Base-by-base conservation (phyloP, 441 rosid species). In the Brassica balearica region DNA sequence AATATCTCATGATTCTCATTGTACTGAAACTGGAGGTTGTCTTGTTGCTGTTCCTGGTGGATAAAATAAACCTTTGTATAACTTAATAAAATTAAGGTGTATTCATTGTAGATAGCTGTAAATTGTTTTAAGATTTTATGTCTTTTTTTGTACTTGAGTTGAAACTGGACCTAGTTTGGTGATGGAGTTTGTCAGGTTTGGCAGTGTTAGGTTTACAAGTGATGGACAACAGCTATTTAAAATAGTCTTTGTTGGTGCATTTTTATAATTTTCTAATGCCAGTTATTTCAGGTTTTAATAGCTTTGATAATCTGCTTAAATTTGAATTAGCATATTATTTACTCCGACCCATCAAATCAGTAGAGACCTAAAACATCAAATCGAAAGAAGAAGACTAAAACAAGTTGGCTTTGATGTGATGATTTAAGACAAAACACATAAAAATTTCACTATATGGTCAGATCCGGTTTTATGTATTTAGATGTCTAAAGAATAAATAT, bases 131-230 rank as follows among this genome's bases (percentile, higher is more conserved):
- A 22, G 25, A 10, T 14, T 23, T 65, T 41, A 60, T 78, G 70
- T 38, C 66, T 6, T 38, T 46, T 46, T 58, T 36, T 78, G 82
- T 73, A 78, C 65, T 73, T 67, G 20, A 48, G 14, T 20, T 15
- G 9, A 60, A 60, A 59, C 8, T 11, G 68, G 65, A 67, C 34
- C 77, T 72, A 51, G 63, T 67, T 73, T 78, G 11, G 73, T 78
- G 73, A 78, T 78, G 81, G 77, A 77, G 72, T 59, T 32, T 72
- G 81, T 66, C 81, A 72, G 77, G 69, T 78, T 78, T 78, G 69
- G 69, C 81, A 73, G 81, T 73, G 77, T 67, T 72, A 60, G 77
- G 77, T 73, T 78, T 48, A 23, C 65, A 8, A 60, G 60, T 73
- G 51, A 36, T 78, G 81, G 73, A 73, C 17, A 78, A 78, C 81